Evolutionary conservation across 1,284 basidiomycete genomes (phyloP).

Genomic region (Baeospora myosura): DNA sequence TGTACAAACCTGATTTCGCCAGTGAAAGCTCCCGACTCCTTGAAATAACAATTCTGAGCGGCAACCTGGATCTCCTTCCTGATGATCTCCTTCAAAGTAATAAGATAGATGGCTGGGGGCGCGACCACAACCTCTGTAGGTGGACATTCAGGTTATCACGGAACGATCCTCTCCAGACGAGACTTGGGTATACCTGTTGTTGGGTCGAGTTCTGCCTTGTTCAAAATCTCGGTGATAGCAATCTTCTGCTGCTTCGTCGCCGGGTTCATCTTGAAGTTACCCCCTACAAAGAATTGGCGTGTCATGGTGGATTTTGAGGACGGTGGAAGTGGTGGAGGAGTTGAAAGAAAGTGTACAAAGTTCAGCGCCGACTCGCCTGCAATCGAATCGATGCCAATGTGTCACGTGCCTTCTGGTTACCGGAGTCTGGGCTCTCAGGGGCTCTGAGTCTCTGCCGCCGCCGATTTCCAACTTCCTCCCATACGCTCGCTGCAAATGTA

Average conservation of each 20-base stretch:
- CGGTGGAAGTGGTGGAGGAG: no score
- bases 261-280: constrained; percentile 96
- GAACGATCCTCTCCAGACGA: not conserved
- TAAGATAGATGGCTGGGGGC: constrained; percentile 83
- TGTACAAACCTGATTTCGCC: constrained; percentile 76
- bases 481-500: no score
- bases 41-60: constrained; percentile 90
- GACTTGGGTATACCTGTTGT: constrained; percentile 49
- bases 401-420: no score
- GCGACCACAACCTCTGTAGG: constrained; percentile 82
- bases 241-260: constrained; percentile 57
- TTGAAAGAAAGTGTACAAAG: no score
- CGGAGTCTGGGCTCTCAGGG: no score
- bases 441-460: no score
- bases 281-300: constrained; percentile 85
- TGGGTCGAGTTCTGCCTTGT: constrained; percentile 70
- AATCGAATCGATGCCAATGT: no score
- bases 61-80: constrained; percentile 67
- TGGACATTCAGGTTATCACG: constrained; percentile 2
- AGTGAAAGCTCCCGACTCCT: constrained; percentile 87
- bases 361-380: no score
- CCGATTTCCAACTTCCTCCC: no score
- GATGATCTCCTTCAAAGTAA: constrained; percentile 56
- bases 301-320: constrained; percentile 36
- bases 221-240: constrained; percentile 61